Percentiles rank a stretch among this genome's conserved stretches.
Conservation (phyloP, 768 basidiomycete species). For the Coprinellus micaceus region DNA sequence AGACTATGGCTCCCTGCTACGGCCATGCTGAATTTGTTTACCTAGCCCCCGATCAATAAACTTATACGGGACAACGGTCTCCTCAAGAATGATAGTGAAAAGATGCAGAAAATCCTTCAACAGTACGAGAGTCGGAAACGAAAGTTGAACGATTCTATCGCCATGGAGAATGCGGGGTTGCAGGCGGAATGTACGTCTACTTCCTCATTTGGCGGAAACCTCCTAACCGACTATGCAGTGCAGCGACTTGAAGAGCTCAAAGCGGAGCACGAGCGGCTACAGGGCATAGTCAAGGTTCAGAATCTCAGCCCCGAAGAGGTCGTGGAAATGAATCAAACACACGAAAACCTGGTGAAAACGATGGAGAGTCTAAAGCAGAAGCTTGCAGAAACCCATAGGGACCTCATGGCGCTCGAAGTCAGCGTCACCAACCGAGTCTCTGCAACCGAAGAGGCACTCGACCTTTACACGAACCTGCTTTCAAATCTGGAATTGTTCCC, state of each 20-base stretch:
- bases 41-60: slow-evolving; percentile 59
- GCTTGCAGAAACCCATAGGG: slow-evolving; percentile 67
- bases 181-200: slow-evolving; percentile 44
- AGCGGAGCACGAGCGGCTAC: slow-evolving; percentile 59
- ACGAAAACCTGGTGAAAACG: slow-evolving; percentile 69
- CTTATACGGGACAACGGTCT: slow-evolving; percentile 59
- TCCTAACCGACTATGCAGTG: slow-evolving; percentile 34
- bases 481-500: slow-evolving; percentile 76
- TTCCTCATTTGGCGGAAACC: not conserved
- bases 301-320: slow-evolving; percentile 93
- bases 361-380: slow-evolving; percentile 76
- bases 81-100: slow-evolving; percentile 70
- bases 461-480: slow-evolving; percentile 72
- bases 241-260: slow-evolving; percentile 60
- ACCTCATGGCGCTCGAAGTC: slow-evolving; percentile 79
- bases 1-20: slow-evolving; percentile 5
- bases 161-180: slow-evolving; percentile 64
- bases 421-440: slow-evolving; percentile 74
- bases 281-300: slow-evolving; percentile 72
- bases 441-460: slow-evolving; percentile 77
- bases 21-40: not conserved
- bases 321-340: slow-evolving; percentile 84
- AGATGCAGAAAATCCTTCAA: slow-evolving; percentile 71
- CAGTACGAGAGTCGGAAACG: slow-evolving; percentile 68
- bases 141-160: slow-evolving; percentile 62